Evolutionary conservation across 352 stramenopile species (phyloP).

Genomic region (Sclerospora graminicola): DNA sequence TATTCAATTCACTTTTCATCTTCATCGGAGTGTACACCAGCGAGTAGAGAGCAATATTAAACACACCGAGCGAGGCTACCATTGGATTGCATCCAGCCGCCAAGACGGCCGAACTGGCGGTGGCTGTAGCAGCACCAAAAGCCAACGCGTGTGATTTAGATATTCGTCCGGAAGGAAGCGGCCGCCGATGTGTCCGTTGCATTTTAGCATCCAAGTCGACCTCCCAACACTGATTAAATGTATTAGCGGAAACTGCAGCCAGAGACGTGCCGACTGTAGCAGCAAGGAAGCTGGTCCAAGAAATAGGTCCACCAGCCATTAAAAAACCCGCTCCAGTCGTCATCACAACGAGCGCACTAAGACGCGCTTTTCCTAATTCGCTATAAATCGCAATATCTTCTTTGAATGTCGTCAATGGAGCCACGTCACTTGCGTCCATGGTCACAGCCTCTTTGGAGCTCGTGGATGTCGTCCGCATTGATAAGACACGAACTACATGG

Average conservation of each 20-base stretch:
- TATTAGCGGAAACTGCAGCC: slow-evolving; percentile 90
- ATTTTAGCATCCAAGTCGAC: slow-evolving; percentile 91
- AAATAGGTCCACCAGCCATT: slow-evolving; percentile 91
- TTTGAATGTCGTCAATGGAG: slow-evolving; percentile 36
- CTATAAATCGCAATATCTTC: slow-evolving; percentile 67
- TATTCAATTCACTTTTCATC: slow-evolving; percentile 94
- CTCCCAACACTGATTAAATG: slow-evolving; percentile 98
- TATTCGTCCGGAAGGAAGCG: slow-evolving; percentile 86
- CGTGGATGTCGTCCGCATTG: slow-evolving; percentile 35
- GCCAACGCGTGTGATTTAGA: slow-evolving; percentile 65
- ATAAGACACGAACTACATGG: slow-evolving; percentile 43
- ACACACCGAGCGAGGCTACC: slow-evolving; percentile 89
- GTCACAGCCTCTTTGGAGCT: slow-evolving; percentile 26
- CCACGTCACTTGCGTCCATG: slow-evolving; percentile 12
- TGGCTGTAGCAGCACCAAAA: slow-evolving; percentile 81
- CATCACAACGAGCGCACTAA: slow-evolving; percentile 94
- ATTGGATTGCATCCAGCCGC: slow-evolving; percentile 90
- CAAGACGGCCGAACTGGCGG: slow-evolving; percentile 85
- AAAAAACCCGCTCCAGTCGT: slow-evolving; percentile 95
- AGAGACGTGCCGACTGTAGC: slow-evolving; percentile 92
- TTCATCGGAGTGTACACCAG: slow-evolving; percentile 99
- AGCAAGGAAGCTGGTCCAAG: slow-evolving; percentile 77
- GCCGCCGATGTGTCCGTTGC: slow-evolving; percentile 93
- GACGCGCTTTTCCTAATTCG: slow-evolving; percentile 91
- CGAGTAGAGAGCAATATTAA: slow-evolving; percentile 97